Evolutionary conservation across 352 stramenopile species (phyloP), one percentile per base, ranked within the genome.

Genomic region (Phytophthora idaei): DNA sequence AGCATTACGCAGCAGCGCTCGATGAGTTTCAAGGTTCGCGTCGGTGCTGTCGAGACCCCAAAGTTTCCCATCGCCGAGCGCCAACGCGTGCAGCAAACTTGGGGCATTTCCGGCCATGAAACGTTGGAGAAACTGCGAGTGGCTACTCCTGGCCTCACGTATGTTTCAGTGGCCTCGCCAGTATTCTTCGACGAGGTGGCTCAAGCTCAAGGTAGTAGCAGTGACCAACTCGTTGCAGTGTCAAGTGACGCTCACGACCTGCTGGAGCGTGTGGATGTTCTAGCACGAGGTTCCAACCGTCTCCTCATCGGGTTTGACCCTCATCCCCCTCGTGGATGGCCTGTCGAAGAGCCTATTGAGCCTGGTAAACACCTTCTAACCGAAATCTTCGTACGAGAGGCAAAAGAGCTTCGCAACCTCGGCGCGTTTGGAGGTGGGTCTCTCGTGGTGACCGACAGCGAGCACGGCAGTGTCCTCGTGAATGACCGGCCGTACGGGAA

Each of bases 131-230:
- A 64, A 15, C 42, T 85, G 12, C 50, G 64, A 27, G 54, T 82
- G 5, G 61, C 66, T 37, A 61, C 57, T 3, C 65, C 75, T 27
- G 77, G 77, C 5, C 60, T 72, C 45, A 71, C 77, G 17, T 82
- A 78, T 50, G 47, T 85, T 27, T 77, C 77, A 12, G 63, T 78
- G 21, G 77, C 74, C 10, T 28, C 65, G 8, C 53, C 64, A 31
- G 31, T 71, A 10, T 64, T 73, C 57, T 73, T 76, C 36, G 54
- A 70, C 46, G 49, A 76, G 15, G 48, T 72, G 37, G 56, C 46
- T 17, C 32, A 63, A 39, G 47, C 41, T 47, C 58, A 61, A 68
- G 53, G 52, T 10, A 44, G 25, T n/a, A 55, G 52, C 21, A 42
- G 28, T 25, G 64, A 76, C 9, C 39, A 64, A 25, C 68, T 76